phyloP scores from a whole-genome alignment of 192 early-diverging fungal genomes.

The Coemansia sp. region DNA sequence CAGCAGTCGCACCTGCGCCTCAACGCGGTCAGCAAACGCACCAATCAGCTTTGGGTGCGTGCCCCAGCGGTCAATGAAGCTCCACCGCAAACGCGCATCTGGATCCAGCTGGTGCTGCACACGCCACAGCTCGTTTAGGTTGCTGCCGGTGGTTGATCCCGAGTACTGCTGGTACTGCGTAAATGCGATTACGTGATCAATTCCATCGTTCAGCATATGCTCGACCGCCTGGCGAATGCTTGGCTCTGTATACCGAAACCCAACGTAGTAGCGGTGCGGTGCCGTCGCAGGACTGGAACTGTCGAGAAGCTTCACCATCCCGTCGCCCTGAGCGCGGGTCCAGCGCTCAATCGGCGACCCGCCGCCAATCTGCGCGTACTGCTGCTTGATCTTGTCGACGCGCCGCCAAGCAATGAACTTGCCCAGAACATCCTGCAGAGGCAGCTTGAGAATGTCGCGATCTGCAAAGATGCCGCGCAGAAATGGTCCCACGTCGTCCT shows the following conservation, averaged over 20 bases:
- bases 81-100: slow-evolving; percentile 74
- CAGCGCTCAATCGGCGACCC: slow-evolving; percentile 91
- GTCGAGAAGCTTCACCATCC: slow-evolving; percentile 76
- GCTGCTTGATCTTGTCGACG: slow-evolving; percentile 80
- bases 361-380: slow-evolving; percentile 92
- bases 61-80: slow-evolving; percentile 94
- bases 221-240: slow-evolving; percentile 71
- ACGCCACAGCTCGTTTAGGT: slow-evolving; percentile 84
- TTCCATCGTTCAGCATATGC: slow-evolving; percentile 78
- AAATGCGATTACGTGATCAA: slow-evolving; percentile 84
- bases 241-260: slow-evolving; percentile 88
- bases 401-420: slow-evolving; percentile 79
- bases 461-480: slow-evolving; percentile 84
- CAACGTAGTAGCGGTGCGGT: slow-evolving; percentile 88
- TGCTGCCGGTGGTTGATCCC: slow-evolving; percentile 92
- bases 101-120: slow-evolving; percentile 63
- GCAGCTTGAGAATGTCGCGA: slow-evolving; percentile 88
- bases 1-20: slow-evolving; percentile 57
- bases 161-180: slow-evolving; percentile 96
- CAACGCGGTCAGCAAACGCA: slow-evolving; percentile 79
- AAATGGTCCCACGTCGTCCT: slow-evolving; percentile 78
- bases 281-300: slow-evolving; percentile 71
- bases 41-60: slow-evolving; percentile 83
- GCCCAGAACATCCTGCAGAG: slow-evolving; percentile 70
- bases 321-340: slow-evolving; percentile 82